Base-by-base conservation (phyloP, 345 rosid genomes). In the Raphanus sativus region DNA sequence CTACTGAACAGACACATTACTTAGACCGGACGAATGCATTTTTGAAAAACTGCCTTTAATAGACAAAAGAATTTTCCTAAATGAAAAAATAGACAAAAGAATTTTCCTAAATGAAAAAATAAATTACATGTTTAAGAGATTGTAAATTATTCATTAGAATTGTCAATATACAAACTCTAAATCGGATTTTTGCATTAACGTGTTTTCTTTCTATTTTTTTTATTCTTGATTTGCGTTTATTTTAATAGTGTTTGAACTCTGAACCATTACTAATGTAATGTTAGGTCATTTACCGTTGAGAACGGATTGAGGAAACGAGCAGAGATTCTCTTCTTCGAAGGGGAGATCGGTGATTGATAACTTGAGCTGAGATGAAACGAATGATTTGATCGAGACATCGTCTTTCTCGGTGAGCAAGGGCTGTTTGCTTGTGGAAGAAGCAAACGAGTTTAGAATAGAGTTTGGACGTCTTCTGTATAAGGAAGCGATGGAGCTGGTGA, bases 281-380 rank as follows among this genome's bases (percentile, higher is more conserved):
- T 26, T 30, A 12, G 15, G 63, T 8, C 62, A 62, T 60, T 60
- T 86, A 90, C 94, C 93, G 60, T 93, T 88, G 42, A 90, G 73
- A 48, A 84, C 72, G 3, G 98, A 85, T 83, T 89, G 97, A 11
- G 82, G 45, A 55, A 84, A 77, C 0, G 97, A 87, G 71, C 91
- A 82, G 65, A 45, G 73, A 59, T 64, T 64, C 16, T 36, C 9
- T 24, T 67, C 62, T 15, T 42, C 6, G 1, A 52, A 62, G 1
- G 64, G 45, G 54, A 73, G 75, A 67, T 86, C 87, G 40, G 60
- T 32, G 66, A 63, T 11, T 16, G 91, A 86, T 65, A 77, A 71
- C 64, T 60, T 62, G 6, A 66, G 56, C 28, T 62, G 78, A 68
- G 78, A 81, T 15, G 80, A 28, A 36, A 55, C 8, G 26, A 67